Conservation (phyloP, 345 rosid species). For the Eucalyptus erythrocorys region DNA sequence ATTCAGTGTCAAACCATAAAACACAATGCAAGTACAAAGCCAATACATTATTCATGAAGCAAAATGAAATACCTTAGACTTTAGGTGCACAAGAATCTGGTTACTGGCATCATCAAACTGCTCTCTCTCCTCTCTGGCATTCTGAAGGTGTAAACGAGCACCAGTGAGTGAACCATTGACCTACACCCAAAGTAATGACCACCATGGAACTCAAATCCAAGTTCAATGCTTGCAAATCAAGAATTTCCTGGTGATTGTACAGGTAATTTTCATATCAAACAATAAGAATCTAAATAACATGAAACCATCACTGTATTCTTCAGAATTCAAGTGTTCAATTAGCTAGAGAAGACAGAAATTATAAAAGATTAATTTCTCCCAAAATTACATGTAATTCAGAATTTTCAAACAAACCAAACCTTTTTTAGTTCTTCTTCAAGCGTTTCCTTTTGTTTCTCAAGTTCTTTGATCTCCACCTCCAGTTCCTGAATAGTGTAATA, state of each 20-base stretch:
- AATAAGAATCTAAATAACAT: neutral
- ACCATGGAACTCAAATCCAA: neutral
- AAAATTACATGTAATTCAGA: neutral
- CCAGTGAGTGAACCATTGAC: slow-evolving; percentile 45
- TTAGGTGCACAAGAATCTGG: slow-evolving; percentile 64
- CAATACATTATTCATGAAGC: neutral
- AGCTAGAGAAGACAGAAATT: neutral
- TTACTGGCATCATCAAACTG: slow-evolving; percentile 90
- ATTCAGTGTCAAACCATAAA: neutral
- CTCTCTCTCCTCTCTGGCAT: slow-evolving; percentile 86
- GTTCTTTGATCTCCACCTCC: slow-evolving; percentile 36
- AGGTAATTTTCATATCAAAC: neutral
- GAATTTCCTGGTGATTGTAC: neutral
- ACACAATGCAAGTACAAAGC: neutral
- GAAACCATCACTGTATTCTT: neutral
- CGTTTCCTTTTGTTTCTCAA: slow-evolving; percentile 58
- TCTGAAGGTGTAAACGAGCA: slow-evolving; percentile 52
- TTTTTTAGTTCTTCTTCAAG: slow-evolving; percentile 69
- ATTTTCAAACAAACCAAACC: slow-evolving; percentile 11
- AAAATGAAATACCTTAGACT: slow-evolving; percentile 44
- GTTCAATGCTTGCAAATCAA: neutral
- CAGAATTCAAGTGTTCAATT: neutral
- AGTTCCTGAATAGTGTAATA: slow-evolving; percentile 39
- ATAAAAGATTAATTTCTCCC: neutral
- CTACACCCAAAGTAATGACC: slow-evolving; percentile 18